These are phyloP conservation scores for Pichia sp. DNA, from an alignment of 1,139 yeast genomes.

Conservation along the genomic window DNA sequence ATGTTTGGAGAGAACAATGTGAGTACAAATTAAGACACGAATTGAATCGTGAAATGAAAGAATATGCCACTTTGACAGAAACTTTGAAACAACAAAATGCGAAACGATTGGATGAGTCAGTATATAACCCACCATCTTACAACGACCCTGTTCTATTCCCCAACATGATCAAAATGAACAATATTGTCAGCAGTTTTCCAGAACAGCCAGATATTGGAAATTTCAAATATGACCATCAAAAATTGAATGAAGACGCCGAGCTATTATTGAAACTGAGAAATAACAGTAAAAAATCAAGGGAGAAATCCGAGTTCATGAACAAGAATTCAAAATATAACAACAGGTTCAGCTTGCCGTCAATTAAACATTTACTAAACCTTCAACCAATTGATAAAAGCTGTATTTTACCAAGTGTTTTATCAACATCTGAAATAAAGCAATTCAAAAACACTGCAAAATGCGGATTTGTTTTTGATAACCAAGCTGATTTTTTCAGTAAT, in stretches of 20 bases:
- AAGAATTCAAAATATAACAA: background rate
- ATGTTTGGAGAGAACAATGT: constrained; percentile 26
- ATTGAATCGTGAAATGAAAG: constrained; percentile 19
- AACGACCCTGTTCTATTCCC: constrained; percentile 6
- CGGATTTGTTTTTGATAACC: background rate
- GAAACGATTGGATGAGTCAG: background rate
- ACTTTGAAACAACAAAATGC: constrained; percentile 1
- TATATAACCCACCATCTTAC: constrained; percentile 3
- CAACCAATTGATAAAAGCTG: constrained; percentile 16
- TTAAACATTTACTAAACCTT: constrained; percentile 10
- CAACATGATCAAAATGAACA: constrained; percentile 3
- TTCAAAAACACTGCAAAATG: constrained; percentile 4
- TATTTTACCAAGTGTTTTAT: constrained; percentile 15
- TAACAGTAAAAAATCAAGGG: background rate
- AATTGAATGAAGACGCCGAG: constrained; percentile 1
- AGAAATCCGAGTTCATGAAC: constrained; percentile 2
- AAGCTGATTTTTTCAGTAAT: constrained; percentile 2
- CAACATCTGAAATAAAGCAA: constrained; percentile 7
- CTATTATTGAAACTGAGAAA: constrained; percentile 1
- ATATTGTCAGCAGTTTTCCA: background rate
- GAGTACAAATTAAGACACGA: constrained; percentile 23
- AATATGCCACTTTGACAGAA: constrained; percentile 20
- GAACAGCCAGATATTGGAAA: background rate
- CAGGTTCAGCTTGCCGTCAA: constrained; percentile 11
- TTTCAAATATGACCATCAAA: constrained; percentile 23